Evolutionary conservation across 2,329 filamentous ascomycete genomes (phyloP).

Genomic region (Stachybotrys elegans): DNA sequence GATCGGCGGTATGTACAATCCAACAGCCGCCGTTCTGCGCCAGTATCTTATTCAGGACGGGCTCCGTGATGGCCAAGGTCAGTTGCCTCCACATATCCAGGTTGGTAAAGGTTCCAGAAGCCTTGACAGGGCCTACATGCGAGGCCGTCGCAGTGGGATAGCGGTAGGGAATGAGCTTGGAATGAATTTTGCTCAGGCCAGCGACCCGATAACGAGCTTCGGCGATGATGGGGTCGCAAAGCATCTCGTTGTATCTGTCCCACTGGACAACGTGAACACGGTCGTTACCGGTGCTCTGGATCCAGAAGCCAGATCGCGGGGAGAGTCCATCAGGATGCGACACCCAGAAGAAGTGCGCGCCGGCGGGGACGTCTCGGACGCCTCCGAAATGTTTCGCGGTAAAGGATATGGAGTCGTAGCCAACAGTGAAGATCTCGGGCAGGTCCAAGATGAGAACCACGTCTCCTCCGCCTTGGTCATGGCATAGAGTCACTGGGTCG

Average conservation of each 20-base stretch:
- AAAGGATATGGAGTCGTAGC: conserved; percentile 47
- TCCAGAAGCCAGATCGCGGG: conserved; percentile 53
- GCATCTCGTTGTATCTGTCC: conserved; percentile 51
- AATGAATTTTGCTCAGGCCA: conserved; percentile 31
- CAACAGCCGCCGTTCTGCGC: conserved; percentile 37
- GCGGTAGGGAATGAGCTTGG: conserved; percentile 40
- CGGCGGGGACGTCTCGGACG: conserved; percentile 48
- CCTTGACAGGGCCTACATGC: conserved; percentile 10
- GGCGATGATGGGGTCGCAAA: conserved; percentile 41
- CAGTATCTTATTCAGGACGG: conserved; percentile 42
- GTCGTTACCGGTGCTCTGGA: conserved; percentile 32
- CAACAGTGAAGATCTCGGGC: conserved; percentile 45
- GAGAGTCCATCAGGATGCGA: conserved; percentile 42
- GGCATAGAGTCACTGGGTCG: too few species aligned
- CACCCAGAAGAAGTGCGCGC: conserved; percentile 57
- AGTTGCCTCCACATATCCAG: conserved; percentile 46
- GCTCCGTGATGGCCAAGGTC: conserved; percentile 40
- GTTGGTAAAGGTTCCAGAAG: conserved; percentile 15
- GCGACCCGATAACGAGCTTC: conserved; percentile 41
- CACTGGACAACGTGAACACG: conserved; percentile 45
- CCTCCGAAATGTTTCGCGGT: conserved; percentile 45
- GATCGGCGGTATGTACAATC: conserved; percentile 50
- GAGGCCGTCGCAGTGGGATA: conserved; percentile 9
- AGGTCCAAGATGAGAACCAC: conserved; percentile 48
- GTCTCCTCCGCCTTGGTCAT: conserved; percentile 37